phyloP scores from a whole-genome alignment of 2,329 filamentous ascomycete genomes.

The Pseudogymnoascus sp. region DNA sequence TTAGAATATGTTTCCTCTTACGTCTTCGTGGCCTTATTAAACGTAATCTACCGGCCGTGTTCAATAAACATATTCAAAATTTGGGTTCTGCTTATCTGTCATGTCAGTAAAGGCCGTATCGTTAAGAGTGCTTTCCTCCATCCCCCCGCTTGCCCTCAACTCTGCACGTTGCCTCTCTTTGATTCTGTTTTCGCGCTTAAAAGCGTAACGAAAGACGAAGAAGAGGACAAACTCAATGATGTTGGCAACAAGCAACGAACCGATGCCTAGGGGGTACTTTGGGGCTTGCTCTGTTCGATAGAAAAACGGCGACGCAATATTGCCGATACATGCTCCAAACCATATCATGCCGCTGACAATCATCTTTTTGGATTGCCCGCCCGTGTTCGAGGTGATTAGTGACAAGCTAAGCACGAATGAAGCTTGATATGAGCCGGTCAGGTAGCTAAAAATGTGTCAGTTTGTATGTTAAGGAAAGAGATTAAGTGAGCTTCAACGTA shows the following conservation, averaged over 20 bases:
- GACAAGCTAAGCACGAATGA: conserved; percentile 39
- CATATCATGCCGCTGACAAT: conserved; percentile 49
- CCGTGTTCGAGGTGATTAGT: conserved; percentile 44
- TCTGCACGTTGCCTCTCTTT: conserved; percentile 23
- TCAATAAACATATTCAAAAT: conserved; percentile 20
- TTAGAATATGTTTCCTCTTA: neutral
- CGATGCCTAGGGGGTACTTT: conserved; percentile 34
- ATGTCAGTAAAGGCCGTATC: conserved; percentile 24
- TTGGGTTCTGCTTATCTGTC: conserved; percentile 20
- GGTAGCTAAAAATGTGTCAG: conserved; percentile 37
- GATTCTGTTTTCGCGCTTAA: conserved; percentile 34
- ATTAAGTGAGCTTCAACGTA: conserved; percentile 19
- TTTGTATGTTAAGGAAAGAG: neutral
- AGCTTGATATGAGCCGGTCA: conserved; percentile 22
- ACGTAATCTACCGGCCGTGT: neutral
- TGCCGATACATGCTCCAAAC: conserved; percentile 51
- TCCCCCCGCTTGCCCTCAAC: conserved; percentile 3
- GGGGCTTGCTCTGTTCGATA: conserved; percentile 45
- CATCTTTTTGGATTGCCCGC: conserved; percentile 43
- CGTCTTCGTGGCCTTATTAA: neutral
- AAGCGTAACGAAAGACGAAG: conserved; percentile 32
- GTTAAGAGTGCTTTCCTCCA: conserved; percentile 26
- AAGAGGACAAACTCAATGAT: conserved; percentile 34
- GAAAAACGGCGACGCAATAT: conserved; percentile 56
- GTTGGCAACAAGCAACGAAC: conserved; percentile 35